These are phyloP conservation scores for Metschnikowia santaceciliae DNA, from an alignment of 805 yeast species.

Conservation along the genomic window DNA sequence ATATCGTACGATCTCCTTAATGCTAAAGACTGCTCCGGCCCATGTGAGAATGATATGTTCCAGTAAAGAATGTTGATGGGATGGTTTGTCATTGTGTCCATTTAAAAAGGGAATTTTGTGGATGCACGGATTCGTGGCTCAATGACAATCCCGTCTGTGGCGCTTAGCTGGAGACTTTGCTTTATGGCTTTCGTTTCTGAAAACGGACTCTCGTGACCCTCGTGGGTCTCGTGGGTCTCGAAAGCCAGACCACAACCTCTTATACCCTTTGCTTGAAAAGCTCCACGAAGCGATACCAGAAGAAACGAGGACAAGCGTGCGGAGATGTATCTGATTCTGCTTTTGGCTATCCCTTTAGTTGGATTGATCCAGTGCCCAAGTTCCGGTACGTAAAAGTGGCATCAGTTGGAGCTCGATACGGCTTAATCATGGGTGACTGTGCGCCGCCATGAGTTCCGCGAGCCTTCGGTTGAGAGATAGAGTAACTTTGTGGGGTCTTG, in stretches of 20 bases:
- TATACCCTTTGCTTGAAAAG: conserved; percentile 6
- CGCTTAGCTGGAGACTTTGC: conserved; percentile 8
- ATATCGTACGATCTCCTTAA: neutral
- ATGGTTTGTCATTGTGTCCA: conserved; percentile 1
- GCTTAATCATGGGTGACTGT: neutral
- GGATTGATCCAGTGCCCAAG: conserved; percentile 15
- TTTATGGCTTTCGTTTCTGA: conserved; percentile 16
- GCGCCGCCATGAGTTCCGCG: conserved; percentile 2
- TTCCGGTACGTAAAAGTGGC: conserved; percentile 13
- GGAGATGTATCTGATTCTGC: neutral
- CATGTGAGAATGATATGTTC: conserved; percentile 8
- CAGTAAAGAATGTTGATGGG: neutral
- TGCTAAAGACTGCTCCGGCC: conserved; percentile 10
- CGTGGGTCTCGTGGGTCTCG: conserved; percentile 15
- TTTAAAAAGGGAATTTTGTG: neutral
- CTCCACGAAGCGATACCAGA: conserved; percentile 6
- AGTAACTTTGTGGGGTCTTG: conserved; percentile 11
- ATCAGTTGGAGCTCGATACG: neutral
- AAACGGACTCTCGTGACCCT: conserved; percentile 5
- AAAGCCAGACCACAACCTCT: conserved; percentile 16
- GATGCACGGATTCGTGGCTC: neutral
- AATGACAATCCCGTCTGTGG: neutral
- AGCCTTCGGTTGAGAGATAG: conserved; percentile 12
- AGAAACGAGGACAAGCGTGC: neutral
- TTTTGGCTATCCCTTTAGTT: conserved; percentile 14